phyloP scores from a whole-genome alignment of 2,329 filamentous ascomycete species.

The Trematosphaeria pertusa region DNA sequence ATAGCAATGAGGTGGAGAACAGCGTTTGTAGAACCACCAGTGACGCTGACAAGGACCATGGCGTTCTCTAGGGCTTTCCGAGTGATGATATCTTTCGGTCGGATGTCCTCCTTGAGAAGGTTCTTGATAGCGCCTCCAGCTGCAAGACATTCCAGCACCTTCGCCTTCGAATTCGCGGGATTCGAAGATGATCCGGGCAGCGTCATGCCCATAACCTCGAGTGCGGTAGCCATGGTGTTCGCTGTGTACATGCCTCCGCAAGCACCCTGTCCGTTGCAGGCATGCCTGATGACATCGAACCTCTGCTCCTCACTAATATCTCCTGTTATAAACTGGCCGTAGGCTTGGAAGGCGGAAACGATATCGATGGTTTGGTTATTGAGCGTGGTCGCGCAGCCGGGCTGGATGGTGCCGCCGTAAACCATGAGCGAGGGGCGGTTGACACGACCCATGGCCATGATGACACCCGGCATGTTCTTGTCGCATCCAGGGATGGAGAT shows the following conservation, averaged over 20 bases:
- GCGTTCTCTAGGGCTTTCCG: constrained; percentile 58
- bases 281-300: constrained; percentile 92
- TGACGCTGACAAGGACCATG: constrained; percentile 59
- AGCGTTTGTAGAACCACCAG: constrained; percentile 59
- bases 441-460: constrained; percentile 86
- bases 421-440: constrained; percentile 97
- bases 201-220: constrained; percentile 59
- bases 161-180: constrained; percentile 58
- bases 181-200: constrained; percentile 60
- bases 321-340: constrained; percentile 91
- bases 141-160: constrained; percentile 58
- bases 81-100: constrained; percentile 58
- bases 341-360: constrained; percentile 96
- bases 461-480: constrained; percentile 88
- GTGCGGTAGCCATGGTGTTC: constrained; percentile 60
- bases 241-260: constrained; percentile 79
- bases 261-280: constrained; percentile 83
- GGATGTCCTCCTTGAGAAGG: constrained; percentile 58
- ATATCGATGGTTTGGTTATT: constrained; percentile 83
- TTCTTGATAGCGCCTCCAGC: constrained; percentile 59
- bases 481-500: constrained; percentile 97
- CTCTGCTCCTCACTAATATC: constrained; percentile 90
- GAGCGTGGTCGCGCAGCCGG: constrained; percentile 79
- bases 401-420: constrained; percentile 92
- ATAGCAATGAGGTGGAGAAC: constrained; percentile 61